These are phyloP conservation scores for Serpula lacrymans DNA, from an alignment of 768 basidiomycete genomes.

Conservation along the genomic window DNA sequence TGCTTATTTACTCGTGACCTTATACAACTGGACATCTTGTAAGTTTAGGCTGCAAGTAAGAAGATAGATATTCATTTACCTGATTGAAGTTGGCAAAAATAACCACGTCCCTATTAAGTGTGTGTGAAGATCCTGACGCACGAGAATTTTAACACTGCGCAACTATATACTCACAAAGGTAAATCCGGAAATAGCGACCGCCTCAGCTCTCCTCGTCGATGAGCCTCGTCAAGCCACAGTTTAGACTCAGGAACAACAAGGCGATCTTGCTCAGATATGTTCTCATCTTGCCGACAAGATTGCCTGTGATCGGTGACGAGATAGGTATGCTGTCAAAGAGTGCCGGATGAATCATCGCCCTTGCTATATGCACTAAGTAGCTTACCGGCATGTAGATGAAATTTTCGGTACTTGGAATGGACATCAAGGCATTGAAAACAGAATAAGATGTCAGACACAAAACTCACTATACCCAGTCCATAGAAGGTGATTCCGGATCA, in stretches of 20 bases:
- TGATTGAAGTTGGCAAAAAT: constrained; percentile 57
- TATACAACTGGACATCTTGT: constrained; percentile 36
- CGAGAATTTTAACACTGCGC: too few relatives aligned
- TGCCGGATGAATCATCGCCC: background rate
- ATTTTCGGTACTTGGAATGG: constrained; percentile 35
- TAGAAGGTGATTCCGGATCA: constrained; percentile 37
- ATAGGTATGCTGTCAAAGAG: constrained; percentile 37
- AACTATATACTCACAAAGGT: constrained; percentile 38
- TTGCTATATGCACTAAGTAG: too few relatives aligned
- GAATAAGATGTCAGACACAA: background rate
- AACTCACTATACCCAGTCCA: constrained; percentile 45
- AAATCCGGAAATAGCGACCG: constrained; percentile 41
- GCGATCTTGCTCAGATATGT: constrained; percentile 12
- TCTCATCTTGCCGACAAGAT: constrained; percentile 32
- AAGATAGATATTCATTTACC: constrained; percentile 22
- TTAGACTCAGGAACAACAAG: constrained; percentile 11
- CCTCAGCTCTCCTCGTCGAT: constrained; percentile 35
- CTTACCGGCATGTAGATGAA: constrained; percentile 46
- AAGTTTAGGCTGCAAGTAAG: constrained; percentile 5
- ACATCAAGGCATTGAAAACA: constrained; percentile 6
- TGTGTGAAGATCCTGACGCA: background rate
- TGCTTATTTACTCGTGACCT: constrained; percentile 21
- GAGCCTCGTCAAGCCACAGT: constrained; percentile 38
- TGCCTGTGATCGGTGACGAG: constrained; percentile 52
- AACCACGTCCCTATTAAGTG: constrained; percentile 31